Conservation (phyloP, 2,329 filamentous ascomycete species). For the Alternaria arbusti region DNA sequence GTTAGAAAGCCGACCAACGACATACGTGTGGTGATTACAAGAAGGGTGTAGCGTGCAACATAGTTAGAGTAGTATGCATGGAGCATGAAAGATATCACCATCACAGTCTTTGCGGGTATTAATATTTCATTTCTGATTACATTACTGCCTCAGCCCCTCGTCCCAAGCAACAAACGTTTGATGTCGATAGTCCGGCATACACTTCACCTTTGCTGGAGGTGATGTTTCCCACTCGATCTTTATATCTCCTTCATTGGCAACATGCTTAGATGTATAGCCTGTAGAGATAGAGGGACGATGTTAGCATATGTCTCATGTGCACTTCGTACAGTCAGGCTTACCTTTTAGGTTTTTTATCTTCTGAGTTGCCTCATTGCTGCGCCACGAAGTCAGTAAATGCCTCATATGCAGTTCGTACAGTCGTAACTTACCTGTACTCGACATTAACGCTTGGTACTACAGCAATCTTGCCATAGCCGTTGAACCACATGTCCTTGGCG, state of each 20-base stretch:
- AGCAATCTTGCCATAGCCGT: conserved; percentile 57
- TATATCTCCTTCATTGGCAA: conserved; percentile 35
- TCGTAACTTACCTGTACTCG: not conserved
- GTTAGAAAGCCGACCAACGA: not conserved
- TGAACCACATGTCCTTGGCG: conserved; percentile 61
- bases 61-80: not conserved
- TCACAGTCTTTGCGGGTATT: not conserved
- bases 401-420: not conserved
- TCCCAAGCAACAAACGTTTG: conserved; percentile 20
- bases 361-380: no score
- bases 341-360: no score
- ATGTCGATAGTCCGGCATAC: conserved; percentile 48
- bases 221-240: conserved; percentile 53
- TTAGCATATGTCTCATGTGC: not conserved
- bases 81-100: no score
- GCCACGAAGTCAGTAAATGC: no score
- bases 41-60: not conserved
- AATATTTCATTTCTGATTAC: not conserved
- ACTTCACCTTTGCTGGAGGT: conserved; percentile 58
- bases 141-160: not conserved
- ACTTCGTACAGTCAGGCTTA: not conserved
- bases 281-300: no score
- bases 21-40: not conserved
- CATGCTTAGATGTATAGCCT: no score
- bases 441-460: conserved; percentile 64